Percentiles rank a stretch among this genome's conserved stretches.
Conservation (phyloP, 2,329 filamentous ascomycete genomes). For the Coniochaeta sp. region DNA sequence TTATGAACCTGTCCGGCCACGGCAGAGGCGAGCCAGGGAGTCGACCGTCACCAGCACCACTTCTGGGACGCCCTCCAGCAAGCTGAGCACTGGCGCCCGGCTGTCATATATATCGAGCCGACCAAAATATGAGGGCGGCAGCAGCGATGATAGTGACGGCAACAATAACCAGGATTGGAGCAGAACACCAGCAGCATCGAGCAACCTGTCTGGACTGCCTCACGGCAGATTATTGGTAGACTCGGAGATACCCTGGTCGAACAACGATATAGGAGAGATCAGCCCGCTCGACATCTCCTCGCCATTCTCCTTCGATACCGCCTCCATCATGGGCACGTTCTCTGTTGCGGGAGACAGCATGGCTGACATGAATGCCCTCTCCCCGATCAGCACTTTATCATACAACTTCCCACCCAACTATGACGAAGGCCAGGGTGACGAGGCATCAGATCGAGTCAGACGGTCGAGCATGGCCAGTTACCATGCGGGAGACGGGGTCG, state of each 20-base stretch:
- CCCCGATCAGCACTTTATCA: not conserved
- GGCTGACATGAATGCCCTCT: conserved; percentile 4
- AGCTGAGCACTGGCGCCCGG: not conserved
- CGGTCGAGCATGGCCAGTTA: not conserved
- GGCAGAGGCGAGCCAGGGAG: conserved; percentile 32
- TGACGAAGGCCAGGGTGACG: not conserved
- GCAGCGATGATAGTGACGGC: conserved; percentile 7
- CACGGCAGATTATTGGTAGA: not conserved
- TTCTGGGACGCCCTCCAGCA: not conserved
- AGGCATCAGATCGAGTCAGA: not conserved
- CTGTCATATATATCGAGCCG: conserved; percentile 20
- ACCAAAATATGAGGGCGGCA: conserved; percentile 8
- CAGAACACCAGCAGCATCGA: not conserved
- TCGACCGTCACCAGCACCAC: conserved; percentile 14
- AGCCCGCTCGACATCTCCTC: conserved; percentile 7
- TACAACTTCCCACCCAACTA: not conserved
- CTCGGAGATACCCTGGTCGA: not conserved
- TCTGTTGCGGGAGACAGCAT: conserved; percentile 1
- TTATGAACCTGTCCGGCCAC: conserved; percentile 41
- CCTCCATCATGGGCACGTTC: conserved; percentile 1
- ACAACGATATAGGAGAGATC: not conserved
- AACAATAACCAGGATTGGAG: conserved; percentile 1
- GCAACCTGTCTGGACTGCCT: not conserved
- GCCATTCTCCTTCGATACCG: conserved; percentile 7
- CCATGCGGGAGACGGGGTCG: not conserved